A percentile compares a stretch with the other conserved stretches of the same genome.
phyloP scores from a whole-genome alignment of 2,329 filamentous ascomycete genomes.

The Colletotrichum spaethianum region DNA sequence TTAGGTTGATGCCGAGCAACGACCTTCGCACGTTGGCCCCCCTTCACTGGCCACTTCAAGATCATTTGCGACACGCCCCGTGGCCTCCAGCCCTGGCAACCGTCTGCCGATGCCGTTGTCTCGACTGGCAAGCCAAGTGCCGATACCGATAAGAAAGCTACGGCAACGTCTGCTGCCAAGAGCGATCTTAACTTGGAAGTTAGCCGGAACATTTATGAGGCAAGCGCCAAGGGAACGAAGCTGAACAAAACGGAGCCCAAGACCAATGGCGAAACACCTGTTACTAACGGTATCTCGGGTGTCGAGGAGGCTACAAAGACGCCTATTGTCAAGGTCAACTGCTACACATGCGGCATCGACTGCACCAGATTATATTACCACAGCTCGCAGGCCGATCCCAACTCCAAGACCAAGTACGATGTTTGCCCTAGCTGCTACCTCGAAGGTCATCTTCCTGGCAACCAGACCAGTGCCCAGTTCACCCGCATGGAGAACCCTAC shows the following conservation, averaged over 20 bases:
- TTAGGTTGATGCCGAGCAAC: slow-evolving; percentile 94
- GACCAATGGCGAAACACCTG: slow-evolving; percentile 80
- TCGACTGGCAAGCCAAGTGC: slow-evolving; percentile 71
- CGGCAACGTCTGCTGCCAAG: slow-evolving; percentile 77
- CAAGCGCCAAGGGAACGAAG: slow-evolving; percentile 83
- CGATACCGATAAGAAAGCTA: slow-evolving; percentile 82
- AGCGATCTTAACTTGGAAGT: slow-evolving; percentile 92
- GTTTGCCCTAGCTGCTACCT: slow-evolving; percentile 93
- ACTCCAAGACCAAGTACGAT: slow-evolving; percentile 82
- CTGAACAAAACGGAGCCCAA: slow-evolving; percentile 80
- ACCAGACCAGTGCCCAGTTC: slow-evolving; percentile 85
- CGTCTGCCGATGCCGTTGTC: slow-evolving; percentile 81
- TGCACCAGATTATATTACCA: slow-evolving; percentile 79
- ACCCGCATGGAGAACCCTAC: slow-evolving; percentile 90
- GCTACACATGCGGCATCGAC: slow-evolving; percentile 92
- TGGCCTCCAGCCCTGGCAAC: slow-evolving; percentile 95
- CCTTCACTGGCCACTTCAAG: slow-evolving; percentile 97
- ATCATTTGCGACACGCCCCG: slow-evolving; percentile 96
- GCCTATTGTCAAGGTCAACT: slow-evolving; percentile 80
- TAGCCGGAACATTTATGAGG: slow-evolving; percentile 94
- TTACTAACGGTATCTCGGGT: slow-evolving; percentile 74
- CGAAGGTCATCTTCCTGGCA: slow-evolving; percentile 85
- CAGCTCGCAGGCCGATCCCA: slow-evolving; percentile 69
- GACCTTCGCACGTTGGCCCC: slow-evolving; percentile 96
- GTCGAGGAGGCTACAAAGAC: slow-evolving; percentile 75